Conservation (phyloP, 1,284 basidiomycete genomes). For the Pisolithus thermaeus region DNA sequence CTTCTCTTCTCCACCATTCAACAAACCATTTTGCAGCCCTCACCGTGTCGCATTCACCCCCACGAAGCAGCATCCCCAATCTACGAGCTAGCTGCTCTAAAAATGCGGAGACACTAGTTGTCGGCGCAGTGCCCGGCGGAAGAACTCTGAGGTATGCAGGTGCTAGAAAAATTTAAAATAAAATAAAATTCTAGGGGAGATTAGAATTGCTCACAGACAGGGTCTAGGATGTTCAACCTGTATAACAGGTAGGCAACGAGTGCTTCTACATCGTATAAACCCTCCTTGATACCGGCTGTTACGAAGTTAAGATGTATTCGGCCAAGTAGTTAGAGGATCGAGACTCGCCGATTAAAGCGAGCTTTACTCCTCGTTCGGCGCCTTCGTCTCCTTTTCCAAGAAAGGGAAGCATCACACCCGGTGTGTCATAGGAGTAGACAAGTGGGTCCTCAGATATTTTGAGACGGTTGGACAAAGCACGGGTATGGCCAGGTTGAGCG, state of each 20-base stretch:
- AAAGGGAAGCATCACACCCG: slow-evolving; percentile 96
- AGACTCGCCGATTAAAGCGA: slow-evolving; percentile 81
- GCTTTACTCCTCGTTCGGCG: slow-evolving; percentile 87
- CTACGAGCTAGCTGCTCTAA: slow-evolving; percentile 64
- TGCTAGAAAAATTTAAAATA: slow-evolving; percentile 34
- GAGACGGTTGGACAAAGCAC: slow-evolving; percentile 75
- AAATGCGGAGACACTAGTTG: slow-evolving; percentile 57
- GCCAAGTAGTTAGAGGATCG: background rate
- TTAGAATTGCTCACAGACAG: slow-evolving; percentile 47
- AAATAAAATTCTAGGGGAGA: slow-evolving; percentile 3
- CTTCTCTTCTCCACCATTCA: slow-evolving; percentile 79
- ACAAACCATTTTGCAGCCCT: slow-evolving; percentile 79
- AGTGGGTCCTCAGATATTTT: slow-evolving; percentile 75
- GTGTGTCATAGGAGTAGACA: slow-evolving; percentile 94
- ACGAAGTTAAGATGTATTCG: slow-evolving; percentile 9
- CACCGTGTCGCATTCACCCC: slow-evolving; percentile 64
- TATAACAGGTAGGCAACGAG: slow-evolving; percentile 88
- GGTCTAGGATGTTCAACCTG: slow-evolving; percentile 75
- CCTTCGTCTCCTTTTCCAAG: slow-evolving; percentile 82
- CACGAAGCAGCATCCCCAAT: slow-evolving; percentile 76
- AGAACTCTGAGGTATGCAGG: slow-evolving; percentile 69
- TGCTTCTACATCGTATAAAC: slow-evolving; percentile 80
- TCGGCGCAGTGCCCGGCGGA: slow-evolving; percentile 47
- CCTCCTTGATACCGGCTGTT: slow-evolving; percentile 91
- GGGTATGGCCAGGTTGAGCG: slow-evolving; percentile 84